These are phyloP conservation scores for rapeseed (Brassica napus) DNA, from an alignment of 345 rosid species.

Conservation along the genomic window DNA sequence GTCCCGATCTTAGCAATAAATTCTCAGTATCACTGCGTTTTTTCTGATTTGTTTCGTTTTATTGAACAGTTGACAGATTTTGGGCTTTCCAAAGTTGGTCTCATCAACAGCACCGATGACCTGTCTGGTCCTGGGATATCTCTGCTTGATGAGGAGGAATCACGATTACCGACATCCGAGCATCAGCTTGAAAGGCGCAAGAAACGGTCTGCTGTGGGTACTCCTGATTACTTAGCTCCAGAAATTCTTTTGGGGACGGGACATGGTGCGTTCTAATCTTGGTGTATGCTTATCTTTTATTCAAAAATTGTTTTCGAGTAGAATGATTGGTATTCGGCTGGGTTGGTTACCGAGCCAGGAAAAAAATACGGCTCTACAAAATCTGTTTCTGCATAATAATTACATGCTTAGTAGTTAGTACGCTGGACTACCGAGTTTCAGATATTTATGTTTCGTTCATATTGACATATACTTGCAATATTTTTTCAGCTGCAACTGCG, in stretches of 20 bases:
- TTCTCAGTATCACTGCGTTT: not conserved
- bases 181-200: slow-evolving; percentile 65
- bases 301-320: slow-evolving; percentile 8
- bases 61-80: slow-evolving; percentile 45
- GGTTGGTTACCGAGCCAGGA: slow-evolving; percentile 9
- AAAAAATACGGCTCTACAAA: not conserved
- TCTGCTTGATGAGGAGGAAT: slow-evolving; percentile 83
- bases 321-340: slow-evolving; percentile 2
- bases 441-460: slow-evolving; percentile 17
- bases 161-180: slow-evolving; percentile 58
- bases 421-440: slow-evolving; percentile 1
- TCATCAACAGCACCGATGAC: slow-evolving; percentile 98
- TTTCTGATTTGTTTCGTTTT: slow-evolving; percentile 22
- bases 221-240: slow-evolving; percentile 99
- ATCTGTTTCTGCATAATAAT: not conserved
- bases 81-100: slow-evolving; percentile 65
- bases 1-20: not conserved
- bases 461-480: slow-evolving; percentile 7
- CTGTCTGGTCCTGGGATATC: slow-evolving; percentile 94
- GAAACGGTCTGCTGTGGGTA: slow-evolving; percentile 99
- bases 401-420: not conserved
- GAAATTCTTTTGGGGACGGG: slow-evolving; percentile 99
- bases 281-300: not conserved
- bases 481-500: slow-evolving; percentile 80
- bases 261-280: slow-evolving; percentile 71